phyloP scores from a whole-genome alignment of 768 basidiomycete species.

The Lyophyllum semitale region DNA sequence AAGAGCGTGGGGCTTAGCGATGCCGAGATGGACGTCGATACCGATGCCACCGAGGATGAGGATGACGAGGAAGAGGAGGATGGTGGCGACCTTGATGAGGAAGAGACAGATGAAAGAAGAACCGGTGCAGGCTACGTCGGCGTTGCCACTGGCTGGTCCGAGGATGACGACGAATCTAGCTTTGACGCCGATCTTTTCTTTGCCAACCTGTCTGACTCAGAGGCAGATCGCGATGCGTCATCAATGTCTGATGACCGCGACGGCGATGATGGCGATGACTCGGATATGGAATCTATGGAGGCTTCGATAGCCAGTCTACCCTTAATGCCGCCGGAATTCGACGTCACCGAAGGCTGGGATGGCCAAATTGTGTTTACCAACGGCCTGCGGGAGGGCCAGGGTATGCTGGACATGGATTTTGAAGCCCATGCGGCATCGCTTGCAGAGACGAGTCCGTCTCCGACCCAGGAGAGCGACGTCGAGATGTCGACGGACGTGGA shows the following conservation, averaged over 20 bases:
- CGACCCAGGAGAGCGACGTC: conserved; percentile 55
- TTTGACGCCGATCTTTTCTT: conserved; percentile 88
- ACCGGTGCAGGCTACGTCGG: conserved; percentile 52
- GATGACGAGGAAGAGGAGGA: conserved; percentile 54
- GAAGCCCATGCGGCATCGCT: conserved; percentile 61
- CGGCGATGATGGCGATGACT: conserved; percentile 49
- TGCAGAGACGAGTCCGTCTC: conserved; percentile 48
- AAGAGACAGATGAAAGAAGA: conserved; percentile 46
- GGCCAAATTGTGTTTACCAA: conserved; percentile 77
- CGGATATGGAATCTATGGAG: conserved; percentile 39
- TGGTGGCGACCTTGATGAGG: conserved; percentile 39
- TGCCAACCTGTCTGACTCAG: conserved; percentile 68
- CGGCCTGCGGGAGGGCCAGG: conserved; percentile 53
- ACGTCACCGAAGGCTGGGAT: conserved; percentile 74
- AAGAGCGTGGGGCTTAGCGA: conserved; percentile 68
- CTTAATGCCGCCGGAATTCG: conserved; percentile 49
- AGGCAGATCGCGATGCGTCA: conserved; percentile 34
- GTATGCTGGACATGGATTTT: conserved; percentile 70
- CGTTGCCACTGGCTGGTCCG: conserved; percentile 76
- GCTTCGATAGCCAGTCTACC: conserved; percentile 29
- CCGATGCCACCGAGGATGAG: conserved; percentile 60
- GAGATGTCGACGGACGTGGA: conserved; percentile 45
- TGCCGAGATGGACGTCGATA: conserved; percentile 65
- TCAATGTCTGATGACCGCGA: conserved; percentile 24
- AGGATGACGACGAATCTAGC: conserved; percentile 68